Evolutionary conservation across 2,329 filamentous ascomycete genomes (phyloP), one percentile per base, ranked within the genome.

Genomic region (Ceratocystis destructans): DNA sequence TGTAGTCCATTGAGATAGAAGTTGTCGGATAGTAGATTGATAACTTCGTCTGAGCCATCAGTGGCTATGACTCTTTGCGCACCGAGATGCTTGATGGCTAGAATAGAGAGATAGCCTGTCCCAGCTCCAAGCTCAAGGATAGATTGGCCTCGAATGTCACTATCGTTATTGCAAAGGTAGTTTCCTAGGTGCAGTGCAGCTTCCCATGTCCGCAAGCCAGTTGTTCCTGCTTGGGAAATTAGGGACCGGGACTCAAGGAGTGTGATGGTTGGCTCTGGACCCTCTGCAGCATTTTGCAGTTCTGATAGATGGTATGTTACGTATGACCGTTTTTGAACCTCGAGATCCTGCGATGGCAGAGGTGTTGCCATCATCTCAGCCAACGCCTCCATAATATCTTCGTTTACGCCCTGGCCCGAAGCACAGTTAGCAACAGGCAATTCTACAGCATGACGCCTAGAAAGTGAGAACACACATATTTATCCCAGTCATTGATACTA

Each of bases 201-300:
- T 73, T 93, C 89, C 89, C 89, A 94, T 0, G 89, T 93, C 44
- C 89, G 82, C 28, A 89, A 79, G 1, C 89, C 89, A 0, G 89
- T 93, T 0, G 87, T 91, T 0, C 88, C 87, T 0, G 80, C 80
- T 1, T 85, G 86, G 1, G 87, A 84, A 61, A 93, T 83, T 33
- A 92, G 79, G 37, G 81, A 81, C 2, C 84, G 82, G 41, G 85
- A 85, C 75, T 92, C 89, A 15, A 88, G 79, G 1, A 91, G 77
- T 0, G 84, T 87, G 66, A 91, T 80, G 33, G 69, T 64, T 61
- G 33, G 63, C 41, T 46, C 15, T 15, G 17, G 37, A 31, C 48
- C 25, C 5, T 28, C n/a, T 41, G 10, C 7, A 10, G 4, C 12
- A 3, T 6, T 61, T 33, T 55, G 55, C 4, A 69, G 28, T 5